Conservation (phyloP, 495 filamentous ascomycete genomes). For the Trichoderma orchidacearum region DNA sequence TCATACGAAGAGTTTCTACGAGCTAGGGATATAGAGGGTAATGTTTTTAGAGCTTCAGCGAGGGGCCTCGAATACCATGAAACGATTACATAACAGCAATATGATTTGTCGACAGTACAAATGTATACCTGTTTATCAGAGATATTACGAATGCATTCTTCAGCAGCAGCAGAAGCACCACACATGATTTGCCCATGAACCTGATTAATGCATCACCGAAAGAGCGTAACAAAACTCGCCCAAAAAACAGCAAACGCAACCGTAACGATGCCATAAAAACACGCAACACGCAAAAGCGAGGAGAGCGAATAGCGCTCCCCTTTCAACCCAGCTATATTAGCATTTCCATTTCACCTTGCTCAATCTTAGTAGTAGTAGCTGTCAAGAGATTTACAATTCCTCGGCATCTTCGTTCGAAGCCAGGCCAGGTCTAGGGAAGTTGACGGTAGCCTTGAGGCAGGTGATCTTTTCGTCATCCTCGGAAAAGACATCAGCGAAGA, state of each 20-base stretch:
- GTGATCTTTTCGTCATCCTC: slow-evolving; percentile 57
- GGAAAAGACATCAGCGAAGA: slow-evolving; percentile 71
- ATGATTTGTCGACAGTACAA: background rate
- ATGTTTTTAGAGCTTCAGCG: background rate
- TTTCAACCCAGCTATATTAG: too few species aligned
- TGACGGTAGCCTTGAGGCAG: slow-evolving; percentile 60
- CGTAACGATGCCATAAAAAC: background rate
- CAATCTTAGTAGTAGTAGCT: too few species aligned
- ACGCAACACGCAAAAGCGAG: background rate
- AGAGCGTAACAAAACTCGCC: background rate
- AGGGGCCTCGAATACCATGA: background rate
- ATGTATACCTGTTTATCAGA: background rate
- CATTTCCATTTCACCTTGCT: background rate
- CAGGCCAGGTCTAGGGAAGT: slow-evolving; percentile 26
- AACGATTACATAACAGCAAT: background rate
- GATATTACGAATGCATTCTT: background rate
- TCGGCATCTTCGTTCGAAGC: slow-evolving; percentile 1
- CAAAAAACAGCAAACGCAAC: background rate
- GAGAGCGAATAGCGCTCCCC: too few species aligned
- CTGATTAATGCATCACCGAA: background rate
- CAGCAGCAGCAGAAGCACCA: background rate
- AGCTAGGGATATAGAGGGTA: background rate
- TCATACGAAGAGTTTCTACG: background rate
- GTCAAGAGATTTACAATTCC: background rate
- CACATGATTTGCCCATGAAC: background rate